Base-by-base conservation (phyloP, 768 basidiomycete genomes). In the Macrocybe gigantea region DNA sequence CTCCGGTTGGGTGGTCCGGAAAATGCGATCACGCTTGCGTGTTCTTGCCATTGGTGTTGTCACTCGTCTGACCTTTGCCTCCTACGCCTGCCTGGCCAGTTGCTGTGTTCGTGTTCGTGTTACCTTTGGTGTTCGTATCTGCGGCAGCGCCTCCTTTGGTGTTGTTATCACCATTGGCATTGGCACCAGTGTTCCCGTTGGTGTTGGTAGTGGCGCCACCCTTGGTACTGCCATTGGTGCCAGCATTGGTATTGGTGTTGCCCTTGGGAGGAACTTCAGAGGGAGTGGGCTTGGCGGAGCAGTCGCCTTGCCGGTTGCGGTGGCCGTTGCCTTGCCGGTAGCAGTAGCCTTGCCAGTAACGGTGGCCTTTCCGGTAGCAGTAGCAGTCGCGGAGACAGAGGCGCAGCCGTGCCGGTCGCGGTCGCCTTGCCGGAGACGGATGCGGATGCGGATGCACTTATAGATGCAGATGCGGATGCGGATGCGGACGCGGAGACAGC, bases 331-430 rank as follows among this genome's bases (percentile, higher is more conserved):
- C 22, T 51, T 50, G 40, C 33, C 38, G 12, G 53, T 32, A 45
- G 48, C 41, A 13, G 47, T 15, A 10, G 48, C 47, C 30, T 52
- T 50, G 10, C 51, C 56, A 33, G 48, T 50, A 11, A 53, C 56
- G n/a, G 50, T 53, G 41, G 52, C 50, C 31, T 38, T 48, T 32
- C 48, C 54, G 44, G 48, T 46, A 6, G 53, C 48, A 30, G 50
- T 36, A 22, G 50, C 52, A 3, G 45, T 45, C 8, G 32, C 44
- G 35, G 47, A 48, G 10, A 51, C 51, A 9, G 53, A 47, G 43
- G 53, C 47, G 44, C 41, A 5, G 48, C 48, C 31, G 48, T 45
- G 33, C 53, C 55, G 36, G 48, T 50, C 14, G 59, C 56, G 13
- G 54, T 50, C 35, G 53, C 59, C 6, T 37, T 51, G 49, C 58